Evolutionary conservation across 495 filamentous ascomycete genomes (phyloP), one percentile per base, ranked within the genome.

Genomic region (Podospora bellae-mahoneyi): DNA sequence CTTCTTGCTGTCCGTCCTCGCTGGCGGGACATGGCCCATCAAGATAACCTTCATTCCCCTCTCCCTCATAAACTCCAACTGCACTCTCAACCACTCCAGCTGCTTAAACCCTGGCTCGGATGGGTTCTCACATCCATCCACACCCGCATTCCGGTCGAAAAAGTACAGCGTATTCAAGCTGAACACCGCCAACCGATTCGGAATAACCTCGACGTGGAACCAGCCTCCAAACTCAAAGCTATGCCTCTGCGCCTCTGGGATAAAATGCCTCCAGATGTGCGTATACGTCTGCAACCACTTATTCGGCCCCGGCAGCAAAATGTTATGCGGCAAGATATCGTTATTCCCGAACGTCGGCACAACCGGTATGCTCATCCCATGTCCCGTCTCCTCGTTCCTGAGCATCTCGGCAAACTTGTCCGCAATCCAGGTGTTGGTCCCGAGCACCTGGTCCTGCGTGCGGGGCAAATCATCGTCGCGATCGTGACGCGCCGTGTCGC

Each of bases 161-260:
- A 98, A 97, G 79, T 96, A 99, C 78, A 99, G 82, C 0, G 96
- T 97, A 78, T 99, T 99, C 73, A 99, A 80, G 76, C 94, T 97
- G 79, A 99, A 91, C 66, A 97, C 92, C 19, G 92, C 91, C 55
- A 99, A 86, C 58, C 89, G 85, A 70, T 90, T 82, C 3, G 94
- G 94, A 53, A 99, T 91, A 48, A 96, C 94, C 77, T 99, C 95
- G 34, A 90, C 88, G 66, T 89, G 91, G 79, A 95, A 98, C 91
- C 94, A 98, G 48, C 95, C 95, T 20, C 96, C 96, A 68, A 89
- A 88, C 64, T 94, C 88, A 74, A 99, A 99, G 30, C 87, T 87
- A 80, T 98, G 96, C 16, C 92, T 88, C 80, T 99, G 94, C 70
- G 87, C 90, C 77, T 97, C 94, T 1, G 95, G 95, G 60, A 99